Base-by-base conservation (phyloP, 2,329 filamentous ascomycete genomes). In the Colletotrichum navitas region DNA sequence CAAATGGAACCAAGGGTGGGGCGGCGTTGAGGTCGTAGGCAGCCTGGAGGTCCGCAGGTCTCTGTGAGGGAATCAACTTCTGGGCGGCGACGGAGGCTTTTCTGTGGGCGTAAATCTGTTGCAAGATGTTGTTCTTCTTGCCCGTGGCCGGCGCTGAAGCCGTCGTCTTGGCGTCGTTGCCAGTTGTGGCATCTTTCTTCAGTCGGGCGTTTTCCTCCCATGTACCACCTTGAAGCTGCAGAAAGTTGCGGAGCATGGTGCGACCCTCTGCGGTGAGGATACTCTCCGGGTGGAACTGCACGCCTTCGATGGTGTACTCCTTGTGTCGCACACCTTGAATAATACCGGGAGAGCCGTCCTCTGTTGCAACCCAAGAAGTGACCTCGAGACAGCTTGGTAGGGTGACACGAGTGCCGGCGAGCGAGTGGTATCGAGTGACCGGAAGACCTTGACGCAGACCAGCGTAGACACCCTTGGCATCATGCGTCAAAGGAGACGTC, bases 251-350 rank as follows among this genome's bases (percentile, higher is more conserved):
- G 79, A 99, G 89, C 93, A 99, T 98, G 45, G 88, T 83, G 45
- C 95, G 91, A 4, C 97, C 96, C 70, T 96, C 90, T 56, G 93
- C 94, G 0, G 95, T 98, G 63, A 99, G 84, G 69, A 99, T 99
- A 80, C 95, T 98, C 82, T 99, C 96, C 0, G 96, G 96, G 76
- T 99, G 96, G 77, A 98, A 99, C 79, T 99, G 96, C 21, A 99
- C 96, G 51, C 95, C 96, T 81, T 99, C 96, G n/a, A 98, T 87
- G 1, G 93, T 89, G 77, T 92, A 93, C 78, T 96, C 89, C 84
- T 95, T 97, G 85, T 99, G 96, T 56, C 96, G 91, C 56, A 99
- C 93, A 58, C 96, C 96, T 92, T 98, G 98, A 76, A 99, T 99
- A 71, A 98, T 91, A 39, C 93, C 93, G 74, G 93, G 94, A 39